These are phyloP conservation scores for Aeminium ludgeri DNA, from an alignment of 495 filamentous ascomycete genomes.

Conservation along the genomic window DNA sequence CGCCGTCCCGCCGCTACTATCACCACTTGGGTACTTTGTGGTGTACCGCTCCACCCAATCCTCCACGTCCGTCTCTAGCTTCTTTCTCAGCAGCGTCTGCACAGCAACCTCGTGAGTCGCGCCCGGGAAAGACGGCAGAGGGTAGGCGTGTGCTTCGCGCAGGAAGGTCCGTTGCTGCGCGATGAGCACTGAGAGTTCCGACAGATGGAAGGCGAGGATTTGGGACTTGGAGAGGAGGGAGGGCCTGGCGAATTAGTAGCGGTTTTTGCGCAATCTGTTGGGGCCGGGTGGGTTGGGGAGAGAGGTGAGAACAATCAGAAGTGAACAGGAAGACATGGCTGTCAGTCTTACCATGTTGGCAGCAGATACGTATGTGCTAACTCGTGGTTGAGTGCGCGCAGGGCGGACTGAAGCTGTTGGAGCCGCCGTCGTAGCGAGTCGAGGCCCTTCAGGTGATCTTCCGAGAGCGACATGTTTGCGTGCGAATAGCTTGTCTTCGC, in stretches of 20 bases:
- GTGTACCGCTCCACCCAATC: slow-evolving; percentile 50
- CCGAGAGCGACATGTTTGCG: slow-evolving; percentile 18
- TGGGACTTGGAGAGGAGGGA: slow-evolving; percentile 13
- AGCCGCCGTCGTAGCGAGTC: slow-evolving; percentile 61
- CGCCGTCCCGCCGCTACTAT: background rate
- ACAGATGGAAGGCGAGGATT: slow-evolving; percentile 11
- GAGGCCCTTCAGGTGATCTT: slow-evolving; percentile 53
- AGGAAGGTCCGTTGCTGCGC: slow-evolving; percentile 12
- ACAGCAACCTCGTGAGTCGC: slow-evolving; percentile 49
- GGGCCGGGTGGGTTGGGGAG: too few species aligned
- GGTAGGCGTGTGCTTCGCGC: slow-evolving; percentile 37
- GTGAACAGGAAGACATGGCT: too few species aligned
- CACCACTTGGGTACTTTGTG: slow-evolving; percentile 22
- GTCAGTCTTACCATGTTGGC: slow-evolving; percentile 37
- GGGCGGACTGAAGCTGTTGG: slow-evolving; percentile 46
- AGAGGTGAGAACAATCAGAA: too few species aligned
- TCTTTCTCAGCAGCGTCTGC: slow-evolving; percentile 55
- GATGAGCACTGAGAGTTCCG: slow-evolving; percentile 2
- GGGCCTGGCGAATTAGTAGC: slow-evolving; percentile 7
- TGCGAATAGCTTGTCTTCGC: too few species aligned
- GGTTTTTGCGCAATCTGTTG: slow-evolving; percentile 1
- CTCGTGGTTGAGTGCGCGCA: slow-evolving; percentile 42
- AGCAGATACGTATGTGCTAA: slow-evolving; percentile 39
- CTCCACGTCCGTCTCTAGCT: slow-evolving; percentile 58
- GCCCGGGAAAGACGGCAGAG: slow-evolving; percentile 57